Evolutionary conservation across 1,139 yeast genomes (phyloP), one percentile per base, ranked within the genome.

Genomic region (Diutina mesorugosa): DNA sequence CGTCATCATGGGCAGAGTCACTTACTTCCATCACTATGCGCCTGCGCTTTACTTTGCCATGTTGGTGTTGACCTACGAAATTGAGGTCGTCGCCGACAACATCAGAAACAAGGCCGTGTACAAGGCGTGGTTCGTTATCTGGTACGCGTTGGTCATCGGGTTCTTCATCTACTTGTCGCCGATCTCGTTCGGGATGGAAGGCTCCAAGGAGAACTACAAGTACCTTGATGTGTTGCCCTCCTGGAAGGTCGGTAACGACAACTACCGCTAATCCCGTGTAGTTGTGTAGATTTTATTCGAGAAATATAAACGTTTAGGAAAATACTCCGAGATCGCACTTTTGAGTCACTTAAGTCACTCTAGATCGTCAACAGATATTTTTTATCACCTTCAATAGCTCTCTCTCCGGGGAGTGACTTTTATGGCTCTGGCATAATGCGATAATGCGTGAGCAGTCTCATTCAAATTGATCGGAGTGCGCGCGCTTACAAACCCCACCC

Each of bases 21-120:
- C 97, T 4, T 93, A 95, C 68, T 93, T 93, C 53, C 99, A 93
- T 71, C 99, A 93, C 72, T 93, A 93, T 71, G 80, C 90, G 65
- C 99, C 99, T 38, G 97, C 99, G 0, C 80, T 91, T 62, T 93
- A 91, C 74, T 93, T 95, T 73, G 98, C 98, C 59, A 84, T 93
- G 79, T 72, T 93, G 62, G 84, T 90, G 38, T 79, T 87, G 66
- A 83, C 85, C 58, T 93, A 87, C 72, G 76, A 85, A 63, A 74
- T 90, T 59, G 97, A 91, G 67, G 77, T 77, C 58, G 71, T 81
- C 64, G 79, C 87, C 47, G 65, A 71, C 55, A 72, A 73, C 55
- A 73, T 79, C 61, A 74, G 69, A 61, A 65, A 69, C 46, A 72
- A 69, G 59, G 55, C 66, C 35, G 58, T 64, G 30, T 72, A 72